phyloP scores from a whole-genome alignment of 192 early-diverging fungal genomes.

The Umbelopsis sp. region DNA sequence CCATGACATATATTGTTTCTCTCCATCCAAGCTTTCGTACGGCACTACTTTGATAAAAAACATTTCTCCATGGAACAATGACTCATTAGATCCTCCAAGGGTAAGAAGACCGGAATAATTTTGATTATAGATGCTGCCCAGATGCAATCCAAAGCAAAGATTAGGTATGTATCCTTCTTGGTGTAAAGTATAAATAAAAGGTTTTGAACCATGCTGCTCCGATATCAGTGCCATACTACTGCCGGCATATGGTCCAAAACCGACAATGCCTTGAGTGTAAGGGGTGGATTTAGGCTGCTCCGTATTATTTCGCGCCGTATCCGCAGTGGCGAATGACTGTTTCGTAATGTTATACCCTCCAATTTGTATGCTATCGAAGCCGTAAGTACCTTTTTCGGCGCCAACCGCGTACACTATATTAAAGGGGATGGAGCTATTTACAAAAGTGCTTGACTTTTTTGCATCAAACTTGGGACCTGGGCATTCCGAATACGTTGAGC shows the following conservation, averaged over 20 bases:
- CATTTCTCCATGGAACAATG: background rate
- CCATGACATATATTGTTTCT: background rate
- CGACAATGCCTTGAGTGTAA: constrained; percentile 1
- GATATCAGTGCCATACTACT: background rate
- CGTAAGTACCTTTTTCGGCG: background rate
- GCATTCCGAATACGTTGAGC: constrained; percentile 19
- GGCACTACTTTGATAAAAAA: background rate
- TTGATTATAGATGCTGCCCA: background rate
- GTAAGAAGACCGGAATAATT: background rate
- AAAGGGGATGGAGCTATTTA: constrained; percentile 1
- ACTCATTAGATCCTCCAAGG: background rate
- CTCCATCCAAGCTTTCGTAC: background rate
- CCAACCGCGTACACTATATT: constrained; percentile 31
- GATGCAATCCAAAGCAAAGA: background rate
- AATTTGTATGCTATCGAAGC: background rate
- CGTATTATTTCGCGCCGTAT: background rate
- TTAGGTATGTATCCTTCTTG: background rate
- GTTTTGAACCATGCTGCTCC: background rate
- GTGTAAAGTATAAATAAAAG: constrained; percentile 5
- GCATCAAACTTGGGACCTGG: constrained; percentile 23
- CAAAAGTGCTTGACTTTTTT: constrained; percentile 24
- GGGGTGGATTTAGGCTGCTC: background rate
- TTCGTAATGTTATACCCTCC: constrained; percentile 3
- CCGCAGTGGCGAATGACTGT: background rate
- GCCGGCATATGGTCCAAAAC: background rate